Base-by-base conservation (phyloP, 2,329 filamentous ascomycete species). In the Bretziella fagacearum region DNA sequence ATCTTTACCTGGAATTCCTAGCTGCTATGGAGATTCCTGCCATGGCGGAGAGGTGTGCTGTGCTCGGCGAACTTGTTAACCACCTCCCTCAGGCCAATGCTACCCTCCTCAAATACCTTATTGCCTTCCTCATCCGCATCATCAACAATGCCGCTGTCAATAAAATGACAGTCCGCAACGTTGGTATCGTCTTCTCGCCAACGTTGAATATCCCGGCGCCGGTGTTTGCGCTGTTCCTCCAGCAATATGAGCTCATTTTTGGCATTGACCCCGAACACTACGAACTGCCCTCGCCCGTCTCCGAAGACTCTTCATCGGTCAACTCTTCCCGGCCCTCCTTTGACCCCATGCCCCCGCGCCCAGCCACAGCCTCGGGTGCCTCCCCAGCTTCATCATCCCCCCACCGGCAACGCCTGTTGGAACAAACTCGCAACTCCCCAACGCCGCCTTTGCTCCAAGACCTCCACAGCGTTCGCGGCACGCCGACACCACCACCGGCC, bases 141-240 rank as follows among this genome's bases (percentile, higher is more conserved):
- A 85, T 95, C 58, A 86, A 91, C 62, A 86, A 95, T 55, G 71
- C 85, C 5, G 79, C 84, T 55, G 69, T 81, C 52, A 98, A 98
- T 67, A 96, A 95, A 69, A 98, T 98, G 91, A 95, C 84, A 8
- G 84, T 95, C 46, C 79, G 89, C 54, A 98, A 98, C 58, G 84
- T 98, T 47, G 89, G 91, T 53, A 96, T 98, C 55, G 89, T 98
- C 48, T 98, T 98, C 62, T 93, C 91, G 13, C 91, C 91, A 0
- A 96, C 91, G 0, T 71, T 98, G 46, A 96, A 96, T 60, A 94
- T 98, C 36, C 89, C 91, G 0, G 86, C 86, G 0, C 87, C 89
- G 0, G 81, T 98, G 8, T 95, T 98, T 60, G 86, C 87, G 3
- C 73, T 93, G 61, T 91, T 98, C 61, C 70, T 98, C 49, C 87